Percentiles rank a stretch among this genome's conserved stretches.
phyloP scores from a whole-genome alignment of 345 rosid species.

The Moricandia arvensis region DNA sequence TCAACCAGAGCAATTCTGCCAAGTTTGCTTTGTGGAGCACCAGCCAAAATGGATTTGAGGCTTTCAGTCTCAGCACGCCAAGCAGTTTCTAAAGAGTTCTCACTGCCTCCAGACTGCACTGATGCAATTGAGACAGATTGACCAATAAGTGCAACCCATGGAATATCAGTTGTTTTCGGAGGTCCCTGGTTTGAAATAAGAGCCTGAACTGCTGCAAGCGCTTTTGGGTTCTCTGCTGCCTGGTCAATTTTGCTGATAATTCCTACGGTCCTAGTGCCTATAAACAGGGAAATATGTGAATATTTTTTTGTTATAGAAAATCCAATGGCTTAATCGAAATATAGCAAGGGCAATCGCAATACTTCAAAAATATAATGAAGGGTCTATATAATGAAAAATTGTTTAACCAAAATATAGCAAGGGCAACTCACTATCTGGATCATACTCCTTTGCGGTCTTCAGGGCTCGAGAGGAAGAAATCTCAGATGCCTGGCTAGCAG shows the following conservation, averaged over 20 bases:
- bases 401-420: not conserved
- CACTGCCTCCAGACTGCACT: not conserved
- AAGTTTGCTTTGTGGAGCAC: conserved; percentile 1
- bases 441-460: conserved; percentile 84
- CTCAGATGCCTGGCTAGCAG: conserved; percentile 91
- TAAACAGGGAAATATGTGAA: conserved; percentile 8
- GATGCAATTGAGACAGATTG: conserved; percentile 2
- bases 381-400: not conserved
- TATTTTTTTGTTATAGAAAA: not conserved
- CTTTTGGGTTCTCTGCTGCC: not conserved
- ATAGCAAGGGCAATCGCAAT: not conserved
- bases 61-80: not conserved
- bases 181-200: not conserved
- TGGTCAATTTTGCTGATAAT: conserved; percentile 81
- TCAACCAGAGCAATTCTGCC: conserved; percentile 1
- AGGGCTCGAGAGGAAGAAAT: conserved; percentile 88
- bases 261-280: conserved; percentile 95
- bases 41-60: not conserved
- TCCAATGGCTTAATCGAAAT: conserved; percentile 1
- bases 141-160: conserved; percentile 1
- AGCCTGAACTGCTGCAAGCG: conserved; percentile 2
- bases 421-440: conserved; percentile 63
- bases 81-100: conserved; percentile 1
- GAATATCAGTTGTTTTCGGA: not conserved
- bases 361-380: conserved; percentile 14